Base-by-base conservation (phyloP, 805 yeast genomes). In the Priceomyces melissophilus region DNA sequence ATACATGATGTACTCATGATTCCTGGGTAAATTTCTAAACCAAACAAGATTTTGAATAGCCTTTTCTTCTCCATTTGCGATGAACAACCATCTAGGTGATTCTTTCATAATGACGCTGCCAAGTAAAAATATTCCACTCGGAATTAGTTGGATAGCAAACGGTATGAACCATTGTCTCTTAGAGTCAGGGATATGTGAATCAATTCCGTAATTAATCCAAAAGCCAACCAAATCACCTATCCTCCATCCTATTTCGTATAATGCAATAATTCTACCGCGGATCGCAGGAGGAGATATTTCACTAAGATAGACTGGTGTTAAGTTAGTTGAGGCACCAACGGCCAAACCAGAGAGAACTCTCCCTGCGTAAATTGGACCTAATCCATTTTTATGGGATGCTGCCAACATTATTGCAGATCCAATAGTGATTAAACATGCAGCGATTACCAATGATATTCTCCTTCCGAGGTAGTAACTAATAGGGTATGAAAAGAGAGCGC, bases 381-480 rank as follows among this genome's bases (percentile, higher is more conserved):
- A 52, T 6, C 68, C 69, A 9, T 33, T 42, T 6, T 43, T 41
- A 4, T 45, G 32, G 29, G 46, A 44, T 1, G 70, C 59, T 0
- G 65, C 67, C 49, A 65, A 50, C 69, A 61, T 63, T 37, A 65
- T 51, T 10, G 61, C 69, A 2, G 68, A 61, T 11, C 71, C 71
- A 3, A 61, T 37, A 11, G 69, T 63, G 43, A 64, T 57, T 38
- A 61, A 41, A 7, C 47, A 46, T 10, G 69, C 62, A 7, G 69
- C 69, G 14, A 55, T 43, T 10, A 60, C 54, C 39, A 65, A 54
- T 8, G 70, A 52, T 15, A 57, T 38, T 27, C 58, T 50, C 30
- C 71, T 54, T 10, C 70, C 71, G 17, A 50, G 55, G 39, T 63
- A 64, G 46, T 52, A 61, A 17, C 67, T 55, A 29, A 54, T 57